phyloP scores from a whole-genome alignment of 768 basidiomycete species.

The Lactarius evosmus region DNA sequence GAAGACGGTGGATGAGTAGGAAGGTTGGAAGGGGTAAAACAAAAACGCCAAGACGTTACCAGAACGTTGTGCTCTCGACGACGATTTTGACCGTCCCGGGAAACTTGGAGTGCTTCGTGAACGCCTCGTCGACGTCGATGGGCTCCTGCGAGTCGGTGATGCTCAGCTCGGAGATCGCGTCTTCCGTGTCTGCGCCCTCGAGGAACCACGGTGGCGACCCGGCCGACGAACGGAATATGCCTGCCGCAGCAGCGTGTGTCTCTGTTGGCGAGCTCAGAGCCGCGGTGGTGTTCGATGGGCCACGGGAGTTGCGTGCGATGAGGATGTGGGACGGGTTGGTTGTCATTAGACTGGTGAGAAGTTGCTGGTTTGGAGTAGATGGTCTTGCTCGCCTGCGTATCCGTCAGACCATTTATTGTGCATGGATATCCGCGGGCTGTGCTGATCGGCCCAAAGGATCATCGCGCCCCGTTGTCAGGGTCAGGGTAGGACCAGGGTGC shows the following conservation, averaged over 20 bases:
- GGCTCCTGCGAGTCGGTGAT: conserved; percentile 59
- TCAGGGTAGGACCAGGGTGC: not conserved
- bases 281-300: conserved; percentile 71
- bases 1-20: no score
- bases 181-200: conserved; percentile 68
- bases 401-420: not conserved
- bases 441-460: not conserved
- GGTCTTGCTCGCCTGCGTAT: not conserved
- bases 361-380: not conserved
- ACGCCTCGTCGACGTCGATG: conserved; percentile 80
- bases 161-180: conserved; percentile 64
- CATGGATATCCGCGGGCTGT: not conserved
- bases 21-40: not conserved
- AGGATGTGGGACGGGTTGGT: conserved; percentile 86
- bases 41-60: conserved; percentile 54
- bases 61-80: conserved; percentile 86
- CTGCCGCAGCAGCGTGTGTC: conserved; percentile 83
- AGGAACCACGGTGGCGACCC: conserved; percentile 78
- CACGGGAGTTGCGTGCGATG: conserved; percentile 81
- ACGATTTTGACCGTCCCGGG: conserved; percentile 90
- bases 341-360: conserved; percentile 39
- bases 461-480: conserved; percentile 4
- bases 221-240: conserved; percentile 71
- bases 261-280: conserved; percentile 82
- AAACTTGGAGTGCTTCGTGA: conserved; percentile 60